A percentile compares a stretch with the other conserved stretches of the same genome.
These are phyloP conservation scores for Podila horticola DNA, from an alignment of 192 early-diverging fungal genomes.

Conservation along the genomic window DNA sequence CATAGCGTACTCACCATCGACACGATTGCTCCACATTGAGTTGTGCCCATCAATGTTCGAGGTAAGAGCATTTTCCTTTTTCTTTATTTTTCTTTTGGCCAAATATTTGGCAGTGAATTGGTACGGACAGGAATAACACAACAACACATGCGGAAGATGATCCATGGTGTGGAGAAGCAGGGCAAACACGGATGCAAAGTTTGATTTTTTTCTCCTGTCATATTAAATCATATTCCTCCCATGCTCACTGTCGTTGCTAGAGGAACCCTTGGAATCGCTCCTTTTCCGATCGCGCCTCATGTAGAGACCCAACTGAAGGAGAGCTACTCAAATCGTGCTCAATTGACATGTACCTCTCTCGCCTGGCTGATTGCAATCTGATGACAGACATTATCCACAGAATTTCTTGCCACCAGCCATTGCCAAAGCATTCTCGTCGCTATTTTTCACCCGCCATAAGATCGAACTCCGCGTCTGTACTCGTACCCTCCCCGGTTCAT, in stretches of 20 bases:
- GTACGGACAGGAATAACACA: background rate
- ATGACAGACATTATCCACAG: background rate
- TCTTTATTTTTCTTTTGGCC: background rate
- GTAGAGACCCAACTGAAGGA: constrained; percentile 10
- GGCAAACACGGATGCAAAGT: background rate
- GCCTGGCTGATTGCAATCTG: constrained; percentile 1
- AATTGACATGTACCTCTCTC: constrained; percentile 16
- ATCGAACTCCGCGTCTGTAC: background rate
- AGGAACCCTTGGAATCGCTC: background rate
- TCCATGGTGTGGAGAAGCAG: background rate
- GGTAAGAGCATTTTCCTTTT: background rate
- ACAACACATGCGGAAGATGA: background rate
- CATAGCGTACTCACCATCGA: background rate
- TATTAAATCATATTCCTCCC: background rate
- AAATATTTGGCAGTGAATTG: background rate
- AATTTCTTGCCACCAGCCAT: background rate
- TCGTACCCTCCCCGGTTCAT: background rate
- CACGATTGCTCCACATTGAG: background rate
- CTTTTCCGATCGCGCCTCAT: background rate
- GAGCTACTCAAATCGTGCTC: background rate
- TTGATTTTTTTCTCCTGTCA: background rate
- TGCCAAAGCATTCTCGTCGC: background rate
- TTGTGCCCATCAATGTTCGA: background rate
- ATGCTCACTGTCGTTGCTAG: background rate
- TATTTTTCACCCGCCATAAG: background rate